Base-by-base conservation (phyloP, 805 yeast species). In the Metschnikowia reukaufii region DNA sequence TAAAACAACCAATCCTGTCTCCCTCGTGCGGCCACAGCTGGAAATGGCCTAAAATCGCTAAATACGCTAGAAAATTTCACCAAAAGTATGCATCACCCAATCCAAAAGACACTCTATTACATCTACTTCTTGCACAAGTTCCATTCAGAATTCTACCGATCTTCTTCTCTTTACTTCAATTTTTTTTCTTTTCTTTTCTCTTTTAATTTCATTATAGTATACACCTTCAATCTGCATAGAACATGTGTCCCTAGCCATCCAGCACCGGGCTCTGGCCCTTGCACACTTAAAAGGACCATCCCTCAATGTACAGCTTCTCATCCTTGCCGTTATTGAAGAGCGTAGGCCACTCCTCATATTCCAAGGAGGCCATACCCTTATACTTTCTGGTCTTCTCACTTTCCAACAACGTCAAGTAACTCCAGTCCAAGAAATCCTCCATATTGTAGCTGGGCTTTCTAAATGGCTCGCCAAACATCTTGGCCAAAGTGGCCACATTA, bases 341-440 rank as follows among this genome's bases (percentile, higher is more conserved):
- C 2, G 48, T 51, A 29, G 68, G 73, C 67, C 73, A 78, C 48
- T 64, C 68, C 49, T 87, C 92, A 57, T 74, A 86, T 61, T 91
- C 97, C 39, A 90, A 67, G 0, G 94, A 86, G 4, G 94, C 86
- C 56, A 84, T 82, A 4, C 83, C 79, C 56, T 84, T 84, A 62
- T 88, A 73, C 53, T 63, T 80, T 68, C 88, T 83, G 21, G 73
- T 73, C 39, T 73, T 66, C 63, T 87, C 95, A 59, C 82, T 79
- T 21, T 78, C 82, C 49, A 85, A 57, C 44, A 87, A 64, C 57
- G 86, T 71, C 30, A 76, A 72, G 62, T 91, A 94, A 47, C 84
- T 82, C 88, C 96, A 92, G 65, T 91, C 96, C 58, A 94, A 68
- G 72, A 94, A 94, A 63, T 94, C 98, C 63, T 94, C 99, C 75